Evolutionary conservation across 441 rosid genomes (phyloP), one percentile per base, ranked within the genome.

Genomic region (Erysimum cheiri): DNA sequence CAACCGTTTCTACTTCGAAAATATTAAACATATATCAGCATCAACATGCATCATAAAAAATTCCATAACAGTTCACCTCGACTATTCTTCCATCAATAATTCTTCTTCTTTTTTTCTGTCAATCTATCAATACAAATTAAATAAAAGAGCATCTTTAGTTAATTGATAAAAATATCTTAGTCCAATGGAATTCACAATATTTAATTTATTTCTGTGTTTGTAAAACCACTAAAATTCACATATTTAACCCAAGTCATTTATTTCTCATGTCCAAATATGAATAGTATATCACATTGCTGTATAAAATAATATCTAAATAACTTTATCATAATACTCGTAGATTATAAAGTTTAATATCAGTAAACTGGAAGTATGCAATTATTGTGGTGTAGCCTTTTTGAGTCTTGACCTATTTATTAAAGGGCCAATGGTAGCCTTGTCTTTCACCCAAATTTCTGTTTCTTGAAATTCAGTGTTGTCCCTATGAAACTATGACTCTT

Each of bases 361-460:
- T 58, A 50, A 43, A 73, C 40, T 31, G 35, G 46, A 53, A 9
- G 54, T 36, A 46, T 59, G 65, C 49, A 63, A 55, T 46, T 28
- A 55, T 54, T 74, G 74, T 74, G 54, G 74, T 68, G 57, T 63
- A 71, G 70, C 64, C 39, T 63, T 71, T 43, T 62, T 54, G 37
- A 53, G 32, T 44, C 12, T 71, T 71, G 70, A 54, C 64, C 69
- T 54, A 71, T 62, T 32, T 33, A 54, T 72, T 39, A 31, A 29
- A 65, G 36, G 53, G 17, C 53, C 44, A 72, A 37, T 64, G 65
- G 29, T 67, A 74, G 69, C 64, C 64, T 61, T 74, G 69, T 74
- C 73, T 57, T 44, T 67, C 64, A 46, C 53, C 73, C 64, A 28
- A 36, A 26, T 28, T 67, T 46, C 28, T 53, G 52, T 19, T 17